Base-by-base conservation (phyloP, 2,329 filamentous ascomycete genomes). In the Metarhizium robertsii region DNA sequence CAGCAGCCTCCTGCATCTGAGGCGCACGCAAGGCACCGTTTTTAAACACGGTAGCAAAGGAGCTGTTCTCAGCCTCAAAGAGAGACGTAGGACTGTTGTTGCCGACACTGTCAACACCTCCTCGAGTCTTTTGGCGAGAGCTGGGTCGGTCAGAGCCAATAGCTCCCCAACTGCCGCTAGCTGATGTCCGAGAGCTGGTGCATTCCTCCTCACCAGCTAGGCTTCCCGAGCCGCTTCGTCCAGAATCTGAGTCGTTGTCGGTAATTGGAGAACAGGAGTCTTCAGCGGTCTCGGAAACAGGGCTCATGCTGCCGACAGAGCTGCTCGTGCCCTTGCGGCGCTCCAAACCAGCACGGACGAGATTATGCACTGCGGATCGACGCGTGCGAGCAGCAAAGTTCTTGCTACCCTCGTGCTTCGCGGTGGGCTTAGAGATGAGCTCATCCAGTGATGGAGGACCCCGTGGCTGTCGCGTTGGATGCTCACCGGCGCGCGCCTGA, bases 301-400 rank as follows among this genome's bases (percentile, higher is more conserved):
- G 92, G 66, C 89, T 95, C 74, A 90, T 90, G 71, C 87, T 92
- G 57, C 89, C 90, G 58, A 79, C 79, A 61, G 80, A 83, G 69
- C 85, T 86, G 60, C 83, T 79, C 60, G 87, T 88, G 57, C 86
- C 73, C 80, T 87, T 78, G 81, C 92, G 90, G 57, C 94, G 88
- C 66, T 91, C 90, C 60, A 94, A 81, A 16, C 92, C 92, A 54
- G 92, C 92, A 61, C 89, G 88, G 59, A 96, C 89, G 52, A 99
- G 81, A 68, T 91, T 96, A 75, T 92, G 86, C 48, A 99, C 85
- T 30, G 94, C 94, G 64, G 88, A 91, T 61, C 92, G 90, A 58
- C 94, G 90, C 66, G 95, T 92, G 59, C 94, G 91, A 55, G 91
- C 85, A 11, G 88, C 88, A 73, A 99, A 99, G 76, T 99, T 99